A percentile compares a stretch with the other conserved stretches of the same genome.
These are phyloP conservation scores for Letharia lupina DNA, from an alignment of 495 filamentous ascomycete genomes.

Conservation along the genomic window DNA sequence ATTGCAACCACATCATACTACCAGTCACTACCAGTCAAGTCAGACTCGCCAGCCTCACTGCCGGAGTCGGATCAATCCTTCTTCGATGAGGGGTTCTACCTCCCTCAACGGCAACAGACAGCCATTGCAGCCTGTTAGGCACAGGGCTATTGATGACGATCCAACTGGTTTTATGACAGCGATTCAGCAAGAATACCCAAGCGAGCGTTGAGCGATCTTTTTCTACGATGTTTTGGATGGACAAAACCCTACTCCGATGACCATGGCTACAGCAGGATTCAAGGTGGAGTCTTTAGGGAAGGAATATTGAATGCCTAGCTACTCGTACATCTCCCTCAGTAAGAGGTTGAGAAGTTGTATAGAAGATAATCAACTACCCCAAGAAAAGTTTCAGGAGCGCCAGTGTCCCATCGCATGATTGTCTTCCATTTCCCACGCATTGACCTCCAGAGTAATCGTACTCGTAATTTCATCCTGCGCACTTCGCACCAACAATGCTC, in stretches of 20 bases:
- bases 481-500: not conserved
- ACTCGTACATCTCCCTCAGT: not conserved
- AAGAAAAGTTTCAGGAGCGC: not conserved
- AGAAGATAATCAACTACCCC: not conserved
- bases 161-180: constrained; percentile 35
- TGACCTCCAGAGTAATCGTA: not conserved
- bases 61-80: constrained; percentile 37
- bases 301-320: not conserved
- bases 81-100: constrained; percentile 55
- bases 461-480: not conserved
- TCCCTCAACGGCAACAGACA: constrained; percentile 41
- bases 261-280: not conserved
- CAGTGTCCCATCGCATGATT: no score
- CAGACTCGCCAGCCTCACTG: constrained; percentile 24
- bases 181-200: constrained; percentile 38
- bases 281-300: not conserved
- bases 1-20: constrained; percentile 43
- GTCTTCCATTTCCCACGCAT: no score
- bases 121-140: constrained; percentile 39
- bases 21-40: constrained; percentile 34
- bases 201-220: constrained; percentile 21
- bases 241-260: constrained; percentile 14
- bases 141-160: constrained; percentile 27
- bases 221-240: not conserved
- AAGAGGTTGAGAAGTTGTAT: not conserved